These are phyloP conservation scores for Grosmannia serpens DNA, from an alignment of 2,329 filamentous ascomycete genomes.

Conservation along the genomic window DNA sequence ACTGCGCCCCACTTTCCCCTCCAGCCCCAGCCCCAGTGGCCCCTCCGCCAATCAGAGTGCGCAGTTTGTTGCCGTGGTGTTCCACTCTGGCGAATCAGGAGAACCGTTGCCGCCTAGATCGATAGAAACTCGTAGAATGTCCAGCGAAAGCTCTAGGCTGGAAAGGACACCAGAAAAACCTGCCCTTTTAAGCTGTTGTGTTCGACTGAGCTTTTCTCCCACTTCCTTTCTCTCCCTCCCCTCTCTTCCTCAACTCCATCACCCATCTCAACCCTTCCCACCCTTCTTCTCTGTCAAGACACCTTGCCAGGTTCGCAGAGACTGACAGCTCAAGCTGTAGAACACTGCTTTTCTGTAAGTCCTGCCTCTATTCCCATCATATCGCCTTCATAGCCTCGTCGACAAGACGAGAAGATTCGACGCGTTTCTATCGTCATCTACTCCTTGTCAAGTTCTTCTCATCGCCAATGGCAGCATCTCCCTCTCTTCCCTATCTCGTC, in stretches of 20 bases:
- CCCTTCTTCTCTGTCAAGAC: background rate
- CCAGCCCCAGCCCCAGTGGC: background rate
- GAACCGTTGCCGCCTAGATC: constrained; percentile 14
- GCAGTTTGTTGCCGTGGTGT: constrained; percentile 10
- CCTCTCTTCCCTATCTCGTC: background rate
- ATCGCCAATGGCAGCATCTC: background rate
- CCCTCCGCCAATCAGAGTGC: constrained; percentile 8
- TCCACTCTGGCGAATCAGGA: constrained; percentile 14
- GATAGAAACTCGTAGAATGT: constrained; percentile 25
- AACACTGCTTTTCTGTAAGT: background rate
- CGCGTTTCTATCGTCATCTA: background rate
- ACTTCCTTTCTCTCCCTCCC: constrained; percentile 5
- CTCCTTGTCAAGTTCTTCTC: background rate
- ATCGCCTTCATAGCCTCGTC: constrained; percentile 1
- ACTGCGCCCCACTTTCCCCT: background rate
- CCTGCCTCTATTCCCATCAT: background rate
- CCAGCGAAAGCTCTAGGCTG: constrained; percentile 16
- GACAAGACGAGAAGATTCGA: constrained; percentile 1
- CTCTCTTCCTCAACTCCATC: background rate
- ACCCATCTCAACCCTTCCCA: constrained; percentile 3
- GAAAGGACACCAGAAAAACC: constrained; percentile 13
- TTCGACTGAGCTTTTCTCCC: constrained; percentile 11
- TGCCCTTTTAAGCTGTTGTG: constrained; percentile 19
- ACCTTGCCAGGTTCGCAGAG: background rate
- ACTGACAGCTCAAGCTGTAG: background rate